These are phyloP conservation scores for Psilocybe tampanensis DNA, from an alignment of 768 basidiomycete genomes.

Conservation along the genomic window DNA sequence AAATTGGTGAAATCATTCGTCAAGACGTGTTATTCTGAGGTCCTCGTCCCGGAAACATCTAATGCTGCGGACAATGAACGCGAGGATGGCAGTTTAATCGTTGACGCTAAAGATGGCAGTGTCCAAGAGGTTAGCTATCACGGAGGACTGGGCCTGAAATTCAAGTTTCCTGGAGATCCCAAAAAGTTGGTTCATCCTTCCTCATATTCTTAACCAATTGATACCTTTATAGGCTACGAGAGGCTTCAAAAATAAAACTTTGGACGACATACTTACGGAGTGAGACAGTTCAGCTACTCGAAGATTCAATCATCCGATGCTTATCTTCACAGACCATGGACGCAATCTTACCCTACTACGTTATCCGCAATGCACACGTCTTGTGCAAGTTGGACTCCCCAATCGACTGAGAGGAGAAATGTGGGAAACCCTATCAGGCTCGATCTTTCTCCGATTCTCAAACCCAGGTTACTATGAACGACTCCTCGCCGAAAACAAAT, in stretches of 20 bases:
- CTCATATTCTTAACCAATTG: conserved; percentile 4
- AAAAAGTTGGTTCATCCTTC: conserved; percentile 64
- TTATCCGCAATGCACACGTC: conserved; percentile 95
- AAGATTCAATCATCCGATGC: conserved; percentile 1
- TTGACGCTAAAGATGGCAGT: conserved; percentile 49
- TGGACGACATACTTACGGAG: conserved; percentile 89
- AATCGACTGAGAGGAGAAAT: conserved; percentile 94
- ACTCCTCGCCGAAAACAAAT: conserved; percentile 76
- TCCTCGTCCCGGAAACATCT: conserved; percentile 63
- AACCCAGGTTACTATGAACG: conserved; percentile 83
- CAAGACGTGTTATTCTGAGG: conserved; percentile 93
- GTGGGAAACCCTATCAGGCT: conserved; percentile 97
- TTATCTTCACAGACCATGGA: conserved; percentile 68
- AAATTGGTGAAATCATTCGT: conserved; percentile 89
- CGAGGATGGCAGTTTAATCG: conserved; percentile 67
- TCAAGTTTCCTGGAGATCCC: conserved; percentile 91
- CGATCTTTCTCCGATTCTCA: conserved; percentile 85
- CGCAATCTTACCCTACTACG: conserved; percentile 93
- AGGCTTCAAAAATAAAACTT: conserved; percentile 93
- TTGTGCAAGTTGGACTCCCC: conserved; percentile 95
- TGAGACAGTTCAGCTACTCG: conserved; percentile 34
- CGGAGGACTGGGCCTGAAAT: conserved; percentile 78
- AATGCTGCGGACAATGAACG: conserved; percentile 64
- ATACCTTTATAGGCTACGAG: conserved; percentile 60
- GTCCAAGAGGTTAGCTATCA: conserved; percentile 61